Base-by-base conservation (phyloP, 306 rosid genomes). In the Leucaena leucocephala region DNA sequence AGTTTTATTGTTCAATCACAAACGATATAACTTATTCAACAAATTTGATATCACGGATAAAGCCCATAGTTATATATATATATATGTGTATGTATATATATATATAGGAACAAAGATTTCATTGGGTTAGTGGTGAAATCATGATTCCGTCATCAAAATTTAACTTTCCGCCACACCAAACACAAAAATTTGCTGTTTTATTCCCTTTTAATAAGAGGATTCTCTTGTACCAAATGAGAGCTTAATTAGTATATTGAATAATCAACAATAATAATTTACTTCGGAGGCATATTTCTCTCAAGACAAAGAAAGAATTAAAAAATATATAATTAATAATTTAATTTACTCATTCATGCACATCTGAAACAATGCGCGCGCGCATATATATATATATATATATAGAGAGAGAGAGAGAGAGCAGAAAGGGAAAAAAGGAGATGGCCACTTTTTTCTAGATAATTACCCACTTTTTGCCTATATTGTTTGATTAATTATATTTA, bases 371-470 rank as follows among this genome's bases (percentile, higher is more conserved):
- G 36, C 64, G 27, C 27, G 27, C 27, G 1, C 27, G 1, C 27
- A 1, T 1, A 27, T 27, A 27, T 27, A 27, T 27, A 27, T 27
- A 27, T 27, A 27, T 27, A 27, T 27, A 9, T 27, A 27, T 27
- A 27, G 4, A 9, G 27, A 27, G 4, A 9, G 27, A 27, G 27
- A 27, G 27, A 27, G 27, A 27, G 35, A 8, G 8, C 64, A 58
- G 35, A 22, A 21, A 58, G 59, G 3, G 2, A 11, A 19, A 36
- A 15, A 63, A 63, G 44, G 6, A 27, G 27, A 27, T 27, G 27
- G 3, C 46, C 73, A 21, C 64, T 21, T 21, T 75, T 75, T 59
- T 76, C 73, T 48, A 21, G 69, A 58, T 61, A 67, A 58, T 40
- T 36, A 63, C 68, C 68, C 19, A 17, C 45, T 34, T 48, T 68